Base-by-base conservation (phyloP, 768 basidiomycete genomes). In the Lactifluus pinguis region DNA sequence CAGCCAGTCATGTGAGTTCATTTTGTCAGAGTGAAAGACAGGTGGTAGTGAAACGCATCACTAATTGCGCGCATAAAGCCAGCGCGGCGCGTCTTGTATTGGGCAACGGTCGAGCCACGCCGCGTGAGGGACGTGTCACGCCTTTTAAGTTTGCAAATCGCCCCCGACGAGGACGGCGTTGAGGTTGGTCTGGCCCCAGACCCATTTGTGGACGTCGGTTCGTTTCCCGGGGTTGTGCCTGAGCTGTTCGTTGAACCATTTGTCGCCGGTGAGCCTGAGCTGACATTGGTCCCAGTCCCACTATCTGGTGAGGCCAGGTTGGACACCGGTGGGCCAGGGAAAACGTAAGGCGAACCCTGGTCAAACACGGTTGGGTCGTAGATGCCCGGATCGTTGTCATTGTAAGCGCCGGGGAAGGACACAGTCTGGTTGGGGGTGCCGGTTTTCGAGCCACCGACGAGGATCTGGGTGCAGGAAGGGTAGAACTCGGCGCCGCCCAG, bases 401-500 rank as follows among this genome's bases (percentile, higher is more conserved):
- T 78, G 74, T 92, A 92, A 15, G 80, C 88, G 25, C 89, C 89
- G 1, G 89, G 89, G 60, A 91, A 76, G 39, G 72, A 76, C 42
- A 87, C 87, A 39, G 83, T 81, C 52, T 85, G 80, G 61, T 68
- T 72, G 3, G 85, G 83, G 1, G 62, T 69, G 14, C 80, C 84
- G 1, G 76, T 77, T 49, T 77, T 77, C 53, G 73, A 77, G 11
- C 88, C 87, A 2, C 76, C 72, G 41, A 91, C 70, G 42, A 69
- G 73, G 59, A 75, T n/a, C 70, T 81, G 80, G 3, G 80, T 76
- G 70, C 89, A 92, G 29, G 81, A 80, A 0, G 86, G 84, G 70
- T 92, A 92, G 72, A 90, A 92, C 72, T 92, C 89, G 0, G 87
- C 89, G 19, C 86, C 86, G 6, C 83, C 83, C 17, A 68, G 11